These are phyloP conservation scores for Apophysomyces trapeziformis DNA, from an alignment of 371 early-diverging fungal species.

Conservation along the genomic window DNA sequence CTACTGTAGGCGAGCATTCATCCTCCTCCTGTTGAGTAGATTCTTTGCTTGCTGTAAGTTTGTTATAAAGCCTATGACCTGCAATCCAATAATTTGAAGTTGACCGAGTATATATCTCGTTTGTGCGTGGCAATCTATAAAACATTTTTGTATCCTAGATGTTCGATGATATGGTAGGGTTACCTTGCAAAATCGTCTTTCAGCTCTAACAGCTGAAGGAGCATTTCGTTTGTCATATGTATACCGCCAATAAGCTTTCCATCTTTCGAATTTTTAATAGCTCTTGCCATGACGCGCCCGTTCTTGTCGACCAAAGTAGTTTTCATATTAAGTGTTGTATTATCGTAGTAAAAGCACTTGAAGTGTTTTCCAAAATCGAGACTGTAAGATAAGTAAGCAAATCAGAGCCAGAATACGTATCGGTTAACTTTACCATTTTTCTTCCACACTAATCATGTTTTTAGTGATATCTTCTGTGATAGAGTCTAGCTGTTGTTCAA, in stretches of 20 bases:
- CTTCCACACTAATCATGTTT: conserved; percentile 28
- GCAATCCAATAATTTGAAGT: conserved; percentile 66
- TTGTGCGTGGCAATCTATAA: conserved; percentile 45
- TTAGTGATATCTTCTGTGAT: conserved; percentile 23
- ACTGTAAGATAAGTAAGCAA: conserved; percentile 14
- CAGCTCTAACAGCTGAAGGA: conserved; percentile 55
- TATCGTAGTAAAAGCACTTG: conserved; percentile 51
- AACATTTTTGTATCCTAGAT: background rate
- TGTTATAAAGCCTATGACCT: conserved; percentile 54
- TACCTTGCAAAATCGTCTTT: conserved; percentile 61
- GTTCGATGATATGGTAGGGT: background rate
- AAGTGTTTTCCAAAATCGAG: conserved; percentile 42
- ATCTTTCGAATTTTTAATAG: conserved; percentile 15
- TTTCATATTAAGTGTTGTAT: conserved; percentile 44
- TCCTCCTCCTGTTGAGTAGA: conserved; percentile 16
- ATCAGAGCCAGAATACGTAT: background rate
- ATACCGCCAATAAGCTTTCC: conserved; percentile 19
- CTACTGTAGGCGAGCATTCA: background rate
- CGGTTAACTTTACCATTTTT: conserved; percentile 36
- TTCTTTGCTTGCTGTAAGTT: conserved; percentile 10
- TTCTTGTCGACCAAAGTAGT: conserved; percentile 38
- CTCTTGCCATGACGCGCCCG: conserved; percentile 19
- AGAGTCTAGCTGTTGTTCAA: conserved; percentile 26
- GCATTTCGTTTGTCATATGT: conserved; percentile 45
- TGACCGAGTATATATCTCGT: conserved; percentile 66